Base-by-base conservation (phyloP, 2,329 filamentous ascomycete species). In the Colletotrichum sp. region DNA sequence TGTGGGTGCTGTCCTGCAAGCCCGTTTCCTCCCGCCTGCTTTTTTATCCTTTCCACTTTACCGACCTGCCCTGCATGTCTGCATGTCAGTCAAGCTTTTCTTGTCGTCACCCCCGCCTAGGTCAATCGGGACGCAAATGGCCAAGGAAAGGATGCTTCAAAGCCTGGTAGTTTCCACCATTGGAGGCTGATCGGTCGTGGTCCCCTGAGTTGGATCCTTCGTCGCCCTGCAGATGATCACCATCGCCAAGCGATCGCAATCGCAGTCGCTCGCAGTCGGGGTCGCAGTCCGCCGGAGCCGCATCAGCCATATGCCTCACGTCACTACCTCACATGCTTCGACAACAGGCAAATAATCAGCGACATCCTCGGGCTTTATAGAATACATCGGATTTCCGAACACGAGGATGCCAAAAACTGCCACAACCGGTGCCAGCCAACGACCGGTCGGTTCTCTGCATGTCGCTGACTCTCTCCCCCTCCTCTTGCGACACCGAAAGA, bases 81-180 rank as follows among this genome's bases (percentile, higher is more conserved):
- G 44, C 44, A 52, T 52, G 44, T 52, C 44, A 52, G 24, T 66
- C 69, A 66, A 75, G 68, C 68, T 75, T 75, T 75, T 21, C 44
- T 30, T 18, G 7, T 57, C 55, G 49, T 44, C 60, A 49, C 64
- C 18, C 28, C 49, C 60, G 28, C n/a, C 21, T 36, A 15, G 30
- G 21, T 36, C 26, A 18, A 26, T 13, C 24, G 24, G 28, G 15
- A 57, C n/a, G n/a, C 15, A n/a, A 62, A 52, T 52, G 44, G n/a
- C 12, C 28, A 16, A 26, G 18, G 2, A 8, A 30, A 62, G 16
- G 16, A 32, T 6, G 28, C 30, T 32, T 62, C 30, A 62, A 62
- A 21, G 59, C 4, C 30, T 5, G 10, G 5, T 15, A 6, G 39
- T 49, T 44, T 13, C 30, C 18, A n/a, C 59, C 9, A 21, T n/a